Evolutionary conservation across 2,329 filamentous ascomycete genomes (phyloP), one percentile per base, ranked within the genome.

Genomic region (Aureobasidium lini): DNA sequence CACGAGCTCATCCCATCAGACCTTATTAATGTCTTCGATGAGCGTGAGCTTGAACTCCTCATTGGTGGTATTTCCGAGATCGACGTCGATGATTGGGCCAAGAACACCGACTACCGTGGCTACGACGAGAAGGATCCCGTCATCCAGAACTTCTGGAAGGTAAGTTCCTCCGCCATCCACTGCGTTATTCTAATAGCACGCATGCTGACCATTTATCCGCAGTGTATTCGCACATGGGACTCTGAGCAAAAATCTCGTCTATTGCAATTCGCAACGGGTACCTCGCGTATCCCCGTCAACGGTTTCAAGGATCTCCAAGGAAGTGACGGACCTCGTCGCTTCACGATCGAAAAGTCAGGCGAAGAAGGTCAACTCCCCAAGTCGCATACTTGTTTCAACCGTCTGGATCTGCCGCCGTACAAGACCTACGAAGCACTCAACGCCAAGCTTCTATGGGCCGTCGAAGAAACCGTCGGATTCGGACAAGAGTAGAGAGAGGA

Each of bases 61-160:
- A 97, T 99, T 70, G 94, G 94, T 65, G 94, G 94, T 81, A 99
- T 99, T 68, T 94, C 94, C n/a, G 94, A 99, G 76, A 99, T 99
- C 66, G 94, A 99, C 70, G 93, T 99, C 15, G 94, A 99, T 62
- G 94, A 99, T 76, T 99, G 94, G 94, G 97, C 99, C 87, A 99
- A 99, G 81, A 94, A 99, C 77, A 99, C 94, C 48, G 94, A 99
- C 71, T 99, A 99, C 76, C 88, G 94, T 67, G 94, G 94, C 58
- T 99, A 99, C 81, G 96, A 95, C 9, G 94, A 99, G 76, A 91
- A 87, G 60, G 94, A 99, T 68, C 90, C 96, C 70, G 94, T 99
- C 29, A 94, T 99, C 65, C 89, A 95, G 74, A 92, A 95, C 79
- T 99, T 99, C 83, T 99, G 94, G 94, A 92, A 96, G 80, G 81